phyloP scores from a whole-genome alignment of 2,329 filamentous ascomycete genomes.

The Metarhizium rileyi region DNA sequence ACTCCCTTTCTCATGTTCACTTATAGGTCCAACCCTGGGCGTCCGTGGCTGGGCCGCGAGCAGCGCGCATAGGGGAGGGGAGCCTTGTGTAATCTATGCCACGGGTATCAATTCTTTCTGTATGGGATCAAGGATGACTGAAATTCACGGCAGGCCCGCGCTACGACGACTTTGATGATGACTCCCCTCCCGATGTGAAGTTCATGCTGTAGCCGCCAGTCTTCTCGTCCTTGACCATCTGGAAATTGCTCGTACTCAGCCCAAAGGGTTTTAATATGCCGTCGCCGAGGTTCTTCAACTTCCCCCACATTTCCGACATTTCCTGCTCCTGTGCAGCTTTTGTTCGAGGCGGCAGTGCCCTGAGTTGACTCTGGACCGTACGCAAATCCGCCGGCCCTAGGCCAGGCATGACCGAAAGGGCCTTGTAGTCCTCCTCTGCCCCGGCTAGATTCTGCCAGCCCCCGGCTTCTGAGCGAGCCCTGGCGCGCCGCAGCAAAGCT shows the following conservation, averaged over 20 bases:
- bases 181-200: slow-evolving; percentile 43
- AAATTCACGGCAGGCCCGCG: background rate
- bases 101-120: background rate
- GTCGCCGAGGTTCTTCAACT: slow-evolving; percentile 86
- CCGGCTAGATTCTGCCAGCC: slow-evolving; percentile 74
- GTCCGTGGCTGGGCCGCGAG: background rate
- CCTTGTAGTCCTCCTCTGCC: slow-evolving; percentile 71
- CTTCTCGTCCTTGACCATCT: slow-evolving; percentile 84
- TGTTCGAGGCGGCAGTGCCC: slow-evolving; percentile 54
- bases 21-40: background rate
- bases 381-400: slow-evolving; percentile 57
- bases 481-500: slow-evolving; percentile 68
- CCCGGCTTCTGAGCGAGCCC: slow-evolving; percentile 58
- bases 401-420: slow-evolving; percentile 42
- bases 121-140: background rate
- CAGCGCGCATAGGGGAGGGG: background rate
- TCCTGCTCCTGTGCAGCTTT: slow-evolving; percentile 77
- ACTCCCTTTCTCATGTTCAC: too few species aligned
- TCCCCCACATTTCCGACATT: slow-evolving; percentile 95
- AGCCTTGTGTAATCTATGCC: background rate
- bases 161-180: slow-evolving; percentile 8
- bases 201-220: slow-evolving; percentile 93
- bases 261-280: slow-evolving; percentile 89
- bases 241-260: slow-evolving; percentile 86
- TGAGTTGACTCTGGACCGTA: slow-evolving; percentile 57